Conservation (phyloP, 176 grass and related monocot genomes). For the Cymbopogon citratus region DNA sequence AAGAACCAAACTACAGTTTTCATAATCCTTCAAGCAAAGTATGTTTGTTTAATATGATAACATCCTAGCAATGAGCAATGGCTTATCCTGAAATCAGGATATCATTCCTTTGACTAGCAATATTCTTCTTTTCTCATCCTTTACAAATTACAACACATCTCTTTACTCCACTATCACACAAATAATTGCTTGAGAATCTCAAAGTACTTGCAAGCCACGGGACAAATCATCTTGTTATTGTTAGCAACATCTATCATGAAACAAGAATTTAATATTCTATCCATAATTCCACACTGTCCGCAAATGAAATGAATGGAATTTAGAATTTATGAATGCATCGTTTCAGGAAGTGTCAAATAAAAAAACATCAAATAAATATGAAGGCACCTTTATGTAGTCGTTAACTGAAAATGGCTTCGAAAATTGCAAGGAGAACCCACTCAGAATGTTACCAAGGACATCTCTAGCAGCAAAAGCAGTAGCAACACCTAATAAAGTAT, state of each 20-base stretch:
- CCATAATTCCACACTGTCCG: background rate
- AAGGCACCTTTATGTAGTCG: conserved; percentile 86
- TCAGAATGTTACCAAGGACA: conserved; percentile 92
- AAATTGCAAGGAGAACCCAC: conserved; percentile 87
- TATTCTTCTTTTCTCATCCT: background rate
- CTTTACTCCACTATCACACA: background rate
- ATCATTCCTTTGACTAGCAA: background rate
- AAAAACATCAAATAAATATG: background rate
- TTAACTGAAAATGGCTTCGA: conserved; percentile 74
- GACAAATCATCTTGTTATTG: background rate
- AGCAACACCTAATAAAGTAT: conserved; percentile 71
- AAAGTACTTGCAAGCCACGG: background rate
- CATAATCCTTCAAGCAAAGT: background rate
- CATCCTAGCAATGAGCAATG: background rate
- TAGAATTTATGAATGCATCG: background rate
- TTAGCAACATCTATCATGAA: conserved; percentile 25
- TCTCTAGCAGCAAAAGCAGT: conserved; percentile 99
- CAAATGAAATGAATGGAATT: background rate
- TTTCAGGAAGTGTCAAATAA: conserved; percentile 1
- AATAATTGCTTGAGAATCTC: conserved; percentile 2
- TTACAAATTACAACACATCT: background rate
- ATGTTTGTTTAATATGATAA: background rate
- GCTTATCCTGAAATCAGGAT: background rate
- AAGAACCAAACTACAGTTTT: background rate
- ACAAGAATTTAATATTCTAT: background rate